Evolutionary conservation across 768 basidiomycete genomes (phyloP), one percentile per base, ranked within the genome.

Genomic region (Podaxis sp.): DNA sequence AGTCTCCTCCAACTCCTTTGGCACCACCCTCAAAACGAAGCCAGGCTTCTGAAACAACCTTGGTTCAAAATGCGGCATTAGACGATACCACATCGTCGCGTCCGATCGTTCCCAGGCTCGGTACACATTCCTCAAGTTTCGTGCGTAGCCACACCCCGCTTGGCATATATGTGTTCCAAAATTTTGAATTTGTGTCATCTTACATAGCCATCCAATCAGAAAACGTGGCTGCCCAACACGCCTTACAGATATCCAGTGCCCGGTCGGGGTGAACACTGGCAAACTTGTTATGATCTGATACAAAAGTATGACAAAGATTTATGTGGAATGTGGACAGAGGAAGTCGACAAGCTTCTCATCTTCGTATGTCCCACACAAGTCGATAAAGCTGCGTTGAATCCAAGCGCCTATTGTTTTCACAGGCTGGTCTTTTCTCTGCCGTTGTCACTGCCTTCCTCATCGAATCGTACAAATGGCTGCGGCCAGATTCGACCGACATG

Each of bases 381-480:
- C 30, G 30, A 33, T 33, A 33, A 33, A 30, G 30, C n/a, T 7
- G 30, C 30, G 30, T 30, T 41, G 40, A 41, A 13, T 17, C 3
- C 40, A 41, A 33, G 30, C 30, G 8, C 40, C 13, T 13, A 17
- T 13, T 17, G 17, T 41, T 41, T 40, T 50, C 38, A n/a, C 15
- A 73, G 72, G 70, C 70, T 22, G 72, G 70, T 37, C 66, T 73
- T 17, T 73, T 73, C 60, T 69, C 70, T 10, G 72, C 67, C n/a
- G 65, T 66, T 12, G 70, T 72, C 8, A 70, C 69, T 11, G 69
- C 72, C 2, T 74, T 74, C 53, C 63, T 67, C 24, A 63, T 72
- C 20, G 68, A 70, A 54, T 70, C 70, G 2, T 69, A 70, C 56
- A 50, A 63, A 7, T 66, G 65, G 65, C 65, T 74, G 6, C 62